A percentile compares a stretch with the other conserved stretches of the same genome.
phyloP scores from a whole-genome alignment of 2,329 filamentous ascomycete genomes.

The Corinectria fuckeliana region DNA sequence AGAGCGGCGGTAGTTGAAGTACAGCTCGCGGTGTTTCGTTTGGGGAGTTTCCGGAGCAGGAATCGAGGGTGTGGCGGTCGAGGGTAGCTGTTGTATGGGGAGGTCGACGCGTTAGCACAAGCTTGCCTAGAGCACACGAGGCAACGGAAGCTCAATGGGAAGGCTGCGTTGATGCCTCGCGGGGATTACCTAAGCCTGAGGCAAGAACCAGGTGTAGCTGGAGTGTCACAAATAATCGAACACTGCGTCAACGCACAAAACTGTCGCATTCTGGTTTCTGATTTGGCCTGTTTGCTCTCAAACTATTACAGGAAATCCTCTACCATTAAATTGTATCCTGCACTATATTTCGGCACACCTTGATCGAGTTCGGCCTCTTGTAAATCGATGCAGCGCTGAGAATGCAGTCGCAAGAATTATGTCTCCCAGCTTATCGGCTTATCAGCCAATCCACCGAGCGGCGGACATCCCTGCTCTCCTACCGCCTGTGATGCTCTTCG shows the following conservation, averaged over 20 bases:
- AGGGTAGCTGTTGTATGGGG: slow-evolving; percentile 36
- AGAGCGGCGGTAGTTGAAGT: slow-evolving; percentile 21
- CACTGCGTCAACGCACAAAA: background rate
- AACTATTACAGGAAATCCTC: background rate
- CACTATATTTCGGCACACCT: background rate
- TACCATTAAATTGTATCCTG: background rate
- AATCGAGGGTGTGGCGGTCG: slow-evolving; percentile 27
- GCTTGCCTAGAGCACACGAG: slow-evolving; percentile 53
- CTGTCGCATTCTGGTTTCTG: background rate
- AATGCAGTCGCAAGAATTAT: slow-evolving; percentile 24
- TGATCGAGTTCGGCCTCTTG: background rate
- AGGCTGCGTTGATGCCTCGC: slow-evolving; percentile 45
- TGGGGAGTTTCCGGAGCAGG: slow-evolving; percentile 13
- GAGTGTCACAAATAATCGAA: slow-evolving; percentile 10
- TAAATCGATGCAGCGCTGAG: background rate
- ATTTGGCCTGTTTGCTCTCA: background rate
- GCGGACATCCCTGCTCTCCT: slow-evolving; percentile 28
- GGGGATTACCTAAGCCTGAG: slow-evolving; percentile 40
- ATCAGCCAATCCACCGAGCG: slow-evolving; percentile 14
- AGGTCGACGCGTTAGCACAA: slow-evolving; percentile 53
- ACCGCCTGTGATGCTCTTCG: slow-evolving; percentile 32
- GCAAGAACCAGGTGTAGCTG: slow-evolving; percentile 31
- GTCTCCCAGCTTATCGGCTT: slow-evolving; percentile 18
- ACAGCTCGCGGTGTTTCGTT: slow-evolving; percentile 14
- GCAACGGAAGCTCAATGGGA: slow-evolving; percentile 41